Base-by-base conservation (phyloP, 305 asterid species). In the Caryopteris hybrid region DNA sequence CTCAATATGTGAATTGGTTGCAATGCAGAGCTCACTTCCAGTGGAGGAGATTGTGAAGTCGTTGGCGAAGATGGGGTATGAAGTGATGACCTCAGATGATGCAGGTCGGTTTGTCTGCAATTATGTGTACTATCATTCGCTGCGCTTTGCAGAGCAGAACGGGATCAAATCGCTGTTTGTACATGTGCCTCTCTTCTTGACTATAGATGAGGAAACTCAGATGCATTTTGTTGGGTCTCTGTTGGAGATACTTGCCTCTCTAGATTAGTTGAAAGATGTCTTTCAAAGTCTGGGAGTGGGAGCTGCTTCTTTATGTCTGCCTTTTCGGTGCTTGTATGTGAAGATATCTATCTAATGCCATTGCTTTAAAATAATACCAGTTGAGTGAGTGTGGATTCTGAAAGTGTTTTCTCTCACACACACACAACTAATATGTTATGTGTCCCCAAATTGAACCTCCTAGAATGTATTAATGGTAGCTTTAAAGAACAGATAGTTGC, bases 171-270 rank as follows among this genome's bases (percentile, higher is more conserved):
- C 90, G 8, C 68, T 85, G 46, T 85, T 85, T 72, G 86, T 85
- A 73, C 99, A 93, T 17, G 96, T 93, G 46, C 99, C 97, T 41
- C 97, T 93, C 75, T 93, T 93, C 96, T 83, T 83, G 74, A 90
- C 96, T 17, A 81, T 88, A 51, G 97, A 91, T 7, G 90, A 91
- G 87, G 97, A 91, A 70, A 91, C 96, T 14, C 99, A 93, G 72
- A 93, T 93, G 97, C 92, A 76, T 69, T 93, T 93, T 75, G 96
- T 90, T 64, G 95, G 96, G 27, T 69, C 89, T 52, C 86, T 93
- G 58, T 56, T 91, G 83, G 97, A 88, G 88, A 76, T 86, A 71
- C 90, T 93, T 21, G 95, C 91, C 39, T 71, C 97, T 69, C 54
- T 74, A 72, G 71, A 22, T 57, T 29, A 34, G 23, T 22, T 51